A percentile compares a stretch with the other conserved stretches of the same genome.
Conservation (phyloP, 1,284 basidiomycete species). For the Apiotrichum montevideense region DNA sequence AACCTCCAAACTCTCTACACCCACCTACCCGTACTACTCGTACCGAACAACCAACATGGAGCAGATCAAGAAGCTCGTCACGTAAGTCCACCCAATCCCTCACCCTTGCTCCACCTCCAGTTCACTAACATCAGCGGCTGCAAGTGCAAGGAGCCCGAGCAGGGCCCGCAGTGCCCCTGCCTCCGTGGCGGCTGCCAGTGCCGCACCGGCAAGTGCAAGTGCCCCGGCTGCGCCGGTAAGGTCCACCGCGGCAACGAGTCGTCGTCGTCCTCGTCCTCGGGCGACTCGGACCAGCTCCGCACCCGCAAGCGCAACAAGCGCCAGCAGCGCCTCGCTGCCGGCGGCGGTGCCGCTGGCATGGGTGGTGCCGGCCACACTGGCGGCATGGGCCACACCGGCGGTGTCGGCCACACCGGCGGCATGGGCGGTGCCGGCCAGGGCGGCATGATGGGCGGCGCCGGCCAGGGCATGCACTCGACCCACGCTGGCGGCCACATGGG, state of each 20-base stretch:
- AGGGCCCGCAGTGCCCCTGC: slow-evolving; percentile 9
- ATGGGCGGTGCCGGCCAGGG: slow-evolving; percentile 1
- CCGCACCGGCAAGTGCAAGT: slow-evolving; percentile 21
- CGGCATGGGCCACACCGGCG: neutral
- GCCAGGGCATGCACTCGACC: neutral
- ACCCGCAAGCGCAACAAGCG: slow-evolving; percentile 11
- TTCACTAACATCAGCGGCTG: slow-evolving; percentile 6
- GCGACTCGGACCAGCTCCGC: slow-evolving; percentile 8
- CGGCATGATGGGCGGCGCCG: neutral
- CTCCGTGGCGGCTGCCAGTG: slow-evolving; percentile 10
- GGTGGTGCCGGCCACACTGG: neutral
- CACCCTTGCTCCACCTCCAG: neutral
- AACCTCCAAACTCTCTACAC: too few relatives aligned
- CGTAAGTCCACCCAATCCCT: slow-evolving; percentile 2
- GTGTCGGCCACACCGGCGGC: neutral
- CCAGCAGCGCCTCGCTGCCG: neutral
- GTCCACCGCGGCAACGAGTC: slow-evolving; percentile 6
- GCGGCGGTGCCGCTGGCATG: neutral
- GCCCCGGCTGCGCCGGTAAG: slow-evolving; percentile 13
- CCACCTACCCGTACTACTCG: too few relatives aligned
- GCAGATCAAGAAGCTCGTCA: slow-evolving; percentile 15
- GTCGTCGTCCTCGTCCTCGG: slow-evolving; percentile 2
- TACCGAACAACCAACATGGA: slow-evolving; percentile 9
- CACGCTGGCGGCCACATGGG: neutral
- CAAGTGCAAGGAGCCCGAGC: slow-evolving; percentile 13